Conservation (phyloP, 495 filamentous ascomycete genomes). For the Aspergillus sparsus region DNA sequence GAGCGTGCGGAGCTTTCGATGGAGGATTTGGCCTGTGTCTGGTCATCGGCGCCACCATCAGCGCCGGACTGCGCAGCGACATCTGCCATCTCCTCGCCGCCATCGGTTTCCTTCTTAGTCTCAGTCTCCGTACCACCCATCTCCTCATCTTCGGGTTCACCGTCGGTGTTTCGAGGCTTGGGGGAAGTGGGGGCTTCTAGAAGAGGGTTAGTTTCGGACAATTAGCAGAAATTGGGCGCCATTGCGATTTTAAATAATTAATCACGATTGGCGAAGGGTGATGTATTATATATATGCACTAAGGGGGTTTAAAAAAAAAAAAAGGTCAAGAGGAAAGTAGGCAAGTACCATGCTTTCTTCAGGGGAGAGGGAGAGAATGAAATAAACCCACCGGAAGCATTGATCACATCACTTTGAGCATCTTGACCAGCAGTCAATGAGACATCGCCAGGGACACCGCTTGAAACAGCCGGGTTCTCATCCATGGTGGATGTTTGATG, state of each 20-base stretch:
- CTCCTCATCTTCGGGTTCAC: conserved; percentile 74
- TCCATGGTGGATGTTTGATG: conserved; percentile 39
- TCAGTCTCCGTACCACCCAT: conserved; percentile 73
- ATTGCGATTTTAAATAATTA: conserved; percentile 31
- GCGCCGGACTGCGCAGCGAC: conserved; percentile 37
- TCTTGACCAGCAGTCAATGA: conserved; percentile 34
- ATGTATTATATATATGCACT: too few relatives aligned
- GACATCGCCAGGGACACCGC: conserved; percentile 34
- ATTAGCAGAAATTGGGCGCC: conserved; percentile 33
- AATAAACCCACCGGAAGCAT: conserved; percentile 36
- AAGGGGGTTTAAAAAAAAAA: too few relatives aligned
- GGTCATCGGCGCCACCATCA: conserved; percentile 49
- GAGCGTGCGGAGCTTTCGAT: conserved; percentile 82
- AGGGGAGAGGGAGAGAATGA: conserved; percentile 8
- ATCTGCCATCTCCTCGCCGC: conserved; percentile 44
- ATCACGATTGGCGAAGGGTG: conserved; percentile 23
- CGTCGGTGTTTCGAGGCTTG: conserved; percentile 62
- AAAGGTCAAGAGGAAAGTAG: conserved; percentile 15
- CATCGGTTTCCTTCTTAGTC: conserved; percentile 59
- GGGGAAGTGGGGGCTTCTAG: conserved; percentile 82
- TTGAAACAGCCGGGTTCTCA: conserved; percentile 32
- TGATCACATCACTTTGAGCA: conserved; percentile 31
- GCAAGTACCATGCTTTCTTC: conserved; percentile 12
- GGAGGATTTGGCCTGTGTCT: conserved; percentile 70
- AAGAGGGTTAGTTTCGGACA: conserved; percentile 68